Evolutionary conservation across 306 rosid genomes (phyloP).

Genomic region (Trifolium dubium): DNA sequence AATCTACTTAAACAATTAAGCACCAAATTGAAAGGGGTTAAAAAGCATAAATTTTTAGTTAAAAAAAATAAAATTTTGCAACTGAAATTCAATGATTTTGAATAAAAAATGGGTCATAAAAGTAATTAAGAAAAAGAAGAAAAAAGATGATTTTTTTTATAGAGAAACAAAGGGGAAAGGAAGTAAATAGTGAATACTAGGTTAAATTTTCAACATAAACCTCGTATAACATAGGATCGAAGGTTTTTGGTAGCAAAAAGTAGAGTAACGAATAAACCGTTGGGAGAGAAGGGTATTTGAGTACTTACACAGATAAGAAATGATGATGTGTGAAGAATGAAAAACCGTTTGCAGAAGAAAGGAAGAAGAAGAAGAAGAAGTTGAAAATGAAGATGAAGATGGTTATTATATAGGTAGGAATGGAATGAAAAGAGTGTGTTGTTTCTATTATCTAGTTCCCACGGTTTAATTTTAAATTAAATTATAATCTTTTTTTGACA

Average conservation of each 20-base stretch:
- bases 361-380: neutral
- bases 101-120: neutral
- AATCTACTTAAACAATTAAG: neutral
- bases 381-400: neutral
- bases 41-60: neutral
- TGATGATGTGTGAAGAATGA: neutral
- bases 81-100: neutral
- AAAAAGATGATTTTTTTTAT: neutral
- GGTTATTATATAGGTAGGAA: neutral
- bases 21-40: neutral
- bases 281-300: neutral
- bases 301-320: slow-evolving; percentile 24
- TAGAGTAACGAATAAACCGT: neutral
- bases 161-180: neutral
- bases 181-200: neutral
- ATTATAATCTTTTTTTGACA: too few relatives aligned
- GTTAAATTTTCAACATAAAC: slow-evolving; percentile 28
- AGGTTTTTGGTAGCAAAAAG: neutral
- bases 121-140: neutral
- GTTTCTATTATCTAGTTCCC: too few relatives aligned
- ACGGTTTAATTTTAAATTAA: too few relatives aligned
- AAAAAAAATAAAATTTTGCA: neutral
- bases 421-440: too few relatives aligned
- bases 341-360: neutral
- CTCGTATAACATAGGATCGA: neutral